Evolutionary conservation across 768 basidiomycete species (phyloP).

Genomic region (Rhizopogon roseolus): DNA sequence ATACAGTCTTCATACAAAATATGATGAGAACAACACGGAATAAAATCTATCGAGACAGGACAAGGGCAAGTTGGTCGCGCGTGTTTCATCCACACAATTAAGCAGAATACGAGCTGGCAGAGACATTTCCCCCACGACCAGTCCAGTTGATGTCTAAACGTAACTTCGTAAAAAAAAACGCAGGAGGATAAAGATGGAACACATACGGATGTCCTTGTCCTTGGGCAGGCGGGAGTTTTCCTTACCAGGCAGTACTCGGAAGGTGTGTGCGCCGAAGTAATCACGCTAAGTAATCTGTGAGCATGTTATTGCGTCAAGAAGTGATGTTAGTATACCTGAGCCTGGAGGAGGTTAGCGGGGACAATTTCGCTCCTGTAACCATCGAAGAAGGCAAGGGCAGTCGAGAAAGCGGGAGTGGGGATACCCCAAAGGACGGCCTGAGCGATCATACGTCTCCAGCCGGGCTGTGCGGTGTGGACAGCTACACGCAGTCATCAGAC

Average conservation of each 20-base stretch:
- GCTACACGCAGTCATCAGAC: conserved; percentile 37
- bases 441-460: conserved; percentile 96
- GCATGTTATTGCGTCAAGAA: conserved; percentile 2
- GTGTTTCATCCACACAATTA: conserved; percentile 25
- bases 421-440: conserved; percentile 98
- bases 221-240: conserved; percentile 79
- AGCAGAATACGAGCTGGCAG: conserved; percentile 80
- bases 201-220: conserved; percentile 86
- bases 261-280: conserved; percentile 99
- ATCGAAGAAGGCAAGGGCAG: conserved; percentile 97
- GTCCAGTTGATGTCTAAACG: conserved; percentile 94
- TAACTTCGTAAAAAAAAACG: conserved; percentile 1
- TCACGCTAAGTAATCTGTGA: conserved; percentile 59
- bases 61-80: background rate
- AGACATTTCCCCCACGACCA: conserved; percentile 93
- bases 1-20: conserved; percentile 10
- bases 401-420: conserved; percentile 96
- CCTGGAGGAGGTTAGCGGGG: conserved; percentile 93
- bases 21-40: conserved; percentile 1
- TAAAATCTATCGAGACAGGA: conserved; percentile 14
- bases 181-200: background rate
- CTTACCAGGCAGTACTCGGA: conserved; percentile 89
- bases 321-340: conserved; percentile 49
- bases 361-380: conserved; percentile 95
- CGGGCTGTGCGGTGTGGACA: conserved; percentile 91